Percentiles rank a stretch among this genome's conserved stretches.
phyloP scores from a whole-genome alignment of 495 filamentous ascomycete species.

The Lentithecium fluviatile region DNA sequence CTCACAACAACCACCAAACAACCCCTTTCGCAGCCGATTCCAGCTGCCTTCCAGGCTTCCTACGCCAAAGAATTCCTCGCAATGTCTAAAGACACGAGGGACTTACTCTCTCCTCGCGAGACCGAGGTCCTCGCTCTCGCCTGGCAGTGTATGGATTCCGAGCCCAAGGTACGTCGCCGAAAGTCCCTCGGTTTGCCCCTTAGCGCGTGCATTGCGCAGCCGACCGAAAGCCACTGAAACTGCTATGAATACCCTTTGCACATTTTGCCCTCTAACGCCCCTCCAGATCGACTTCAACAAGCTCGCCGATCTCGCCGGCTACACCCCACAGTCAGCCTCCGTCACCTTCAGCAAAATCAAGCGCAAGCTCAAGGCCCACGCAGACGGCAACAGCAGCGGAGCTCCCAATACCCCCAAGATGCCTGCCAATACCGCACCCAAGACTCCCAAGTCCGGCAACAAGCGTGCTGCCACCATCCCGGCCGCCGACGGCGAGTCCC shows the following conservation, averaged over 20 bases:
- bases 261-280: conserved; percentile 1
- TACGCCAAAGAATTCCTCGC: background rate
- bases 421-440: background rate
- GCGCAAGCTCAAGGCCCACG: conserved; percentile 25
- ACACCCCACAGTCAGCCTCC: conserved; percentile 11
- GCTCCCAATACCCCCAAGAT: background rate
- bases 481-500: background rate
- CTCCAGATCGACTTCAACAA: conserved; percentile 34
- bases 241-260: no score
- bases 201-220: background rate
- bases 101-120: conserved; percentile 18
- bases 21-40: no score
- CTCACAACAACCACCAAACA: no score
- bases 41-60: background rate
- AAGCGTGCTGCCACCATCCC: conserved; percentile 5
- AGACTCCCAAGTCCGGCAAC: conserved; percentile 2
- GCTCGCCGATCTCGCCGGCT: conserved; percentile 26
- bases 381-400: background rate
- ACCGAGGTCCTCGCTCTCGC: conserved; percentile 26
- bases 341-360: conserved; percentile 32
- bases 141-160: conserved; percentile 33
- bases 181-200: background rate
- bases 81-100: conserved; percentile 4
- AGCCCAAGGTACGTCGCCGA: conserved; percentile 29
- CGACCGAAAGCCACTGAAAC: no score